Evolutionary conservation across 2,329 filamentous ascomycete species (phyloP), one percentile per base, ranked within the genome.

Genomic region (Stachybotrys echinatus): DNA sequence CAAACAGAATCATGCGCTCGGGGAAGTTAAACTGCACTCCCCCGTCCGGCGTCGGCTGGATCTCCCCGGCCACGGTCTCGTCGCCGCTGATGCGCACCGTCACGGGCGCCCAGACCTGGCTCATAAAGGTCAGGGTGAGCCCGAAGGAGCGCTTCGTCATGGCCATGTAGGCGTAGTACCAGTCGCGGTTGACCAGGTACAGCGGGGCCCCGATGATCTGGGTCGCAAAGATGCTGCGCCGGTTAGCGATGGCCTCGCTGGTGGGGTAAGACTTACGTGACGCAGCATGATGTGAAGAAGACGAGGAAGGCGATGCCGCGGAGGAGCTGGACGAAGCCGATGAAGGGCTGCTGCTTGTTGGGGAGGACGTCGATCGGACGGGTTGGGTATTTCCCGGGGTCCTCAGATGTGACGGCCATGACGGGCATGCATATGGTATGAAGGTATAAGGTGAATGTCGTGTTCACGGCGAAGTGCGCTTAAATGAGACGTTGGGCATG

Each of bases 101-200:
- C 1, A 89, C 94, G 4, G 89, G 88, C n/a, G 87, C 86, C 86
- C 89, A 95, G 75, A 88, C 88, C 61, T 92, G 83, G 14, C 89
- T 95, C 74, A 92, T 83, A 42, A 85, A 87, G 19, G 87, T 91
- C 54, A 86, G 84, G 42, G 90, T 72, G 17, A 95, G 77, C 37
- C 87, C 88, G 65, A 95, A 95, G 2, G 82, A 88, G 62, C 89
- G 83, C 68, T 95, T 95, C 12, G 89, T 94, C 66, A 90, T 80
- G 39, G 89, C 84, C 82, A 95, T 95, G 71, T 90, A 95, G 54
- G 85, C 80, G 68, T 95, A 88, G 73, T 89, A 95, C 62, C 88
- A 80, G 43, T 89, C 84, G 51, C 82, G 82, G 64, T 90, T 87
- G 61, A 90, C 73, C 53, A 84, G 78, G 64, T 94, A 94, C 45